Conservation (phyloP, 345 rosid species). For the Pistacia integerrima region DNA sequence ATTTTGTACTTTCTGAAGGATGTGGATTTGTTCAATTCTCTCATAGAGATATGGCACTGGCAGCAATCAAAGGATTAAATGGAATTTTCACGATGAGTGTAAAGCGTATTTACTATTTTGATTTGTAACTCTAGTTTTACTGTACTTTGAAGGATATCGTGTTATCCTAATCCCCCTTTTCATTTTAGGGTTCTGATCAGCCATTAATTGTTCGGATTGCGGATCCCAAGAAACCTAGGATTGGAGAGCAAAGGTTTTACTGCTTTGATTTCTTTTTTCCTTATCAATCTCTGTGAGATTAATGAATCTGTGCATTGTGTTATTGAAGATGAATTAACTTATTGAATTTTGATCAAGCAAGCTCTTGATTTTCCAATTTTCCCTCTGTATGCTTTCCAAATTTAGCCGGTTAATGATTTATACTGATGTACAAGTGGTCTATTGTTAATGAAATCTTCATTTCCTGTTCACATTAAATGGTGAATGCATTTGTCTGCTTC, state of each 20-base stretch:
- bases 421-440: neutral
- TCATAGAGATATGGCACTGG: conserved; percentile 77
- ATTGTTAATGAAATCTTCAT: neutral
- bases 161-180: conserved; percentile 18
- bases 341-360: conserved; percentile 3
- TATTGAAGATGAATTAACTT: conserved; percentile 6
- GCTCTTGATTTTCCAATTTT: neutral
- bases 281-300: conserved; percentile 6
- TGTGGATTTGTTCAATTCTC: conserved; percentile 79
- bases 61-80: conserved; percentile 76
- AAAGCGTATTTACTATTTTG: conserved; percentile 28
- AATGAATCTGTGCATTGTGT: neutral
- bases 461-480: neutral
- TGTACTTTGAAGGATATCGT: conserved; percentile 17
- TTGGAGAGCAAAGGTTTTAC: conserved; percentile 70
- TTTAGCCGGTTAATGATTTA: neutral
- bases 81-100: conserved; percentile 80
- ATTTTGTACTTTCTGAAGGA: conserved; percentile 50
- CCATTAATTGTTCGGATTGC: conserved; percentile 83
- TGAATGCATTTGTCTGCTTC: conserved; percentile 10
- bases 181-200: conserved; percentile 75
- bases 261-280: conserved; percentile 11
- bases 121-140: conserved; percentile 7
- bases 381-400: neutral
- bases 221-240: conserved; percentile 69